phyloP scores from a whole-genome alignment of 192 early-diverging fungal genomes.

The Podila minutissima region DNA sequence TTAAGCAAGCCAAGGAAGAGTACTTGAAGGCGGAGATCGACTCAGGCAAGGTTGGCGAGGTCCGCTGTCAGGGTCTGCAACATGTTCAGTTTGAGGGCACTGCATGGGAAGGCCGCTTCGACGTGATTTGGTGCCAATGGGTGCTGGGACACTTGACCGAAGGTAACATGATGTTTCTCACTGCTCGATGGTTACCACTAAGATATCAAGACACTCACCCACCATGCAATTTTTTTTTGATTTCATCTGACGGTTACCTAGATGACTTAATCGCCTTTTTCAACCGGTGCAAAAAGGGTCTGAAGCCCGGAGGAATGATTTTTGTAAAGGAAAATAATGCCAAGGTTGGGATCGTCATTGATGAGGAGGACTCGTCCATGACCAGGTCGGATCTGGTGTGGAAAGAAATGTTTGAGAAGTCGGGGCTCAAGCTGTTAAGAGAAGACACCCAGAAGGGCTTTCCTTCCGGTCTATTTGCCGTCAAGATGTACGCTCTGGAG shows the following conservation, averaged over 20 bases:
- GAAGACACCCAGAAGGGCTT: conserved; percentile 74
- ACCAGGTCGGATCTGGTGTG: conserved; percentile 72
- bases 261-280: conserved; percentile 90
- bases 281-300: conserved; percentile 72
- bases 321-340: conserved; percentile 94
- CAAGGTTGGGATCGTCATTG: conserved; percentile 69
- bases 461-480: conserved; percentile 71
- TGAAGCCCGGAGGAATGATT: conserved; percentile 83
- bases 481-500: conserved; percentile 71
- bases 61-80: conserved; percentile 84
- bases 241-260: conserved; percentile 17
- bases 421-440: conserved; percentile 71
- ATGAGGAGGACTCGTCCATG: conserved; percentile 86
- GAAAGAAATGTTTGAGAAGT: conserved; percentile 68
- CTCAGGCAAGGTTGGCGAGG: conserved; percentile 67
- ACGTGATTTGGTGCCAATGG: conserved; percentile 99
- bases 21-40: conserved; percentile 70
- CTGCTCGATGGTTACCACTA: neutral
- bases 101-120: conserved; percentile 76
- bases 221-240: neutral
- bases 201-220: too few relatives aligned
- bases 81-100: conserved; percentile 63
- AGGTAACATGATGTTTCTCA: conserved; percentile 53
- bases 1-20: conserved; percentile 70
- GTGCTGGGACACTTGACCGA: conserved; percentile 94